Percentiles rank a stretch among this genome's conserved stretches.
Conservation (phyloP, 2,329 filamentous ascomycete genomes). For the Tolypocladium nubicola region DNA sequence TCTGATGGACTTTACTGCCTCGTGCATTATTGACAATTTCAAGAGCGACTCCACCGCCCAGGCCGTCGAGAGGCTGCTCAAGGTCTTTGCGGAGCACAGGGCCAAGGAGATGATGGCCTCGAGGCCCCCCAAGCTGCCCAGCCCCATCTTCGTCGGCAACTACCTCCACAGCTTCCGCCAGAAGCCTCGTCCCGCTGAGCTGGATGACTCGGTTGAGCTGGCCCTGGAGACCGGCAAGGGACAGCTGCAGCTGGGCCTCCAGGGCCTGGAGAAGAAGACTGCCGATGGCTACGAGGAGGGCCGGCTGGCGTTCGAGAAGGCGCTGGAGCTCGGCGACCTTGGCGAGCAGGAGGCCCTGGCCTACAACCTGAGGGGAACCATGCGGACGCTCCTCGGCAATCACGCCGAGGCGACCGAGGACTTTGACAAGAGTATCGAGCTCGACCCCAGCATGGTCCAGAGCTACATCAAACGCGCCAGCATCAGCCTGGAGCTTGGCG, state of each 20-base stretch:
- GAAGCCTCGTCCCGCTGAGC: slow-evolving; percentile 65
- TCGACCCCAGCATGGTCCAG: slow-evolving; percentile 81
- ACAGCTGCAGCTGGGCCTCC: slow-evolving; percentile 73
- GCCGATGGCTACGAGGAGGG: slow-evolving; percentile 88
- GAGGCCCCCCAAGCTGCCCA: slow-evolving; percentile 79
- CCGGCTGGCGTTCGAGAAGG: slow-evolving; percentile 74
- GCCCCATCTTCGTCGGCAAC: slow-evolving; percentile 94
- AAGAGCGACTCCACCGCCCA: slow-evolving; percentile 82
- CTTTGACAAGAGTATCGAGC: slow-evolving; percentile 84
- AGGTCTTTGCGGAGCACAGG: slow-evolving; percentile 94
- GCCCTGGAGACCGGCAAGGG: slow-evolving; percentile 70
- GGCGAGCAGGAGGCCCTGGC: slow-evolving; percentile 80
- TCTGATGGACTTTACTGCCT: slow-evolving; percentile 93
- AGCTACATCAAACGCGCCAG: slow-evolving; percentile 98
- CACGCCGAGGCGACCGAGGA: slow-evolving; percentile 74
- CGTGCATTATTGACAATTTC: slow-evolving; percentile 98
- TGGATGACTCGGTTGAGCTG: slow-evolving; percentile 74
- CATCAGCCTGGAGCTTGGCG: slow-evolving; percentile 89
- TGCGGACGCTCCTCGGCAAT: slow-evolving; percentile 85
- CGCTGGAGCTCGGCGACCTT: slow-evolving; percentile 70
- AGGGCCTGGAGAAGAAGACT: slow-evolving; percentile 75
- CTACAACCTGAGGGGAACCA: slow-evolving; percentile 94
- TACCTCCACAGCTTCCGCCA: slow-evolving; percentile 97
- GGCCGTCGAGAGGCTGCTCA: slow-evolving; percentile 83
- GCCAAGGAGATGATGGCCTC: slow-evolving; percentile 81